phyloP scores from a whole-genome alignment of 768 basidiomycete genomes.

The Suillus bovinus region DNA sequence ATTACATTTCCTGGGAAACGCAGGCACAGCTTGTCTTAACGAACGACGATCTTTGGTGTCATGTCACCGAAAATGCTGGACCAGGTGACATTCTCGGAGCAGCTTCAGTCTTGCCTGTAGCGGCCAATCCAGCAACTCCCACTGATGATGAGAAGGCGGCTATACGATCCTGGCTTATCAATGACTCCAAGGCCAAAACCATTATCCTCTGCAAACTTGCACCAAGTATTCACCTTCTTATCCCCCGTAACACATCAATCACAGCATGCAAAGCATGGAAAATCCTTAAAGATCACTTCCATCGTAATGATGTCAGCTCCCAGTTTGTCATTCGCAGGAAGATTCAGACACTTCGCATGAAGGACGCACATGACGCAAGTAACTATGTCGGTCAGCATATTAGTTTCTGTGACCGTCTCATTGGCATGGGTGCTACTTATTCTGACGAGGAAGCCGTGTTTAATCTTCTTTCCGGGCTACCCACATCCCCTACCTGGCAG shows the following conservation, averaged over 20 bases:
- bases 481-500: not conserved
- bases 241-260: not conserved
- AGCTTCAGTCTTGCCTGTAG: not conserved
- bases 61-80: slow-evolving; percentile 4
- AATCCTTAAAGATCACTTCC: not conserved
- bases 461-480: not conserved
- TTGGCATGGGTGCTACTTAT: not conserved
- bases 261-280: not conserved
- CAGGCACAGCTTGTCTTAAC: slow-evolving; percentile 6
- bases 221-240: not conserved
- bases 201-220: not conserved
- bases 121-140: not conserved
- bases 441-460: not conserved
- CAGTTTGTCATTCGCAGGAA: not conserved
- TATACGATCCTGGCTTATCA: not conserved
- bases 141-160: not conserved
- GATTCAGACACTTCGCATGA: not conserved
- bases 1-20: not conserved
- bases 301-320: not conserved
- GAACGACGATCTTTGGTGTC: slow-evolving; percentile 5
- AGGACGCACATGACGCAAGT: not conserved
- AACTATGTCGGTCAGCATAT: not conserved
- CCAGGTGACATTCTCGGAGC: not conserved
- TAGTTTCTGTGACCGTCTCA: not conserved
- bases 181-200: not conserved